phyloP scores from a whole-genome alignment of 352 stramenopile genomes.

The Phytopythium oedochilum region DNA sequence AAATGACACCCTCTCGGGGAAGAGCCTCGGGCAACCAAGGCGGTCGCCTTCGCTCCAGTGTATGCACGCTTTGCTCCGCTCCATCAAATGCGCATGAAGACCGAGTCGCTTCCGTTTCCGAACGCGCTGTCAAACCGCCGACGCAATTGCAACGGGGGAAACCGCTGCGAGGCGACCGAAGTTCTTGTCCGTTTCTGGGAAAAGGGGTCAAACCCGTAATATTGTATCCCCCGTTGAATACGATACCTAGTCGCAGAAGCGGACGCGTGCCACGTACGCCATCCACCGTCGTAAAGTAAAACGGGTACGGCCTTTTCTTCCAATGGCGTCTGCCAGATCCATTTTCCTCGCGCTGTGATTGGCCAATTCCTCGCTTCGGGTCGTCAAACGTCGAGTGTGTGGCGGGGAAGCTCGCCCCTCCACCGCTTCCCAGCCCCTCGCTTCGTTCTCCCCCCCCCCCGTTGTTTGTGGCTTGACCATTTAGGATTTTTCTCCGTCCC shows the following conservation, averaged over 20 bases:
- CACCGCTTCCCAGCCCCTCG: constrained; percentile 1
- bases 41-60: no score
- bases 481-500: constrained; percentile 84
- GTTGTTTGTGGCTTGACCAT: constrained; percentile 25
- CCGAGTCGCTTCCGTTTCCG: neutral
- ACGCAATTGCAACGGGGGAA: no score
- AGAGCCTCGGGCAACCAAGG: no score
- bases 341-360: constrained; percentile 8
- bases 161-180: no score
- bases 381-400: constrained; percentile 46
- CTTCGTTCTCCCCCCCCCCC: neutral
- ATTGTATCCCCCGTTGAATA: neutral
- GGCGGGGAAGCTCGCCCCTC: constrained; percentile 32
- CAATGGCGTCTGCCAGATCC: constrained; percentile 16
- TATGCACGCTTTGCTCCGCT: no score
- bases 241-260: neutral
- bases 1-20: no score
- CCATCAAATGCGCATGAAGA: no score
- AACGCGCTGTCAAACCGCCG: no score
- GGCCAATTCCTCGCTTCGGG: constrained; percentile 7
- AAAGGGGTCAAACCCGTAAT: neutral
- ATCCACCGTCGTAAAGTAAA: constrained; percentile 1
- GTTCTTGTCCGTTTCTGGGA: no score
- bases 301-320: constrained; percentile 16
- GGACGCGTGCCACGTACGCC: neutral